phyloP scores from a whole-genome alignment of 495 filamentous ascomycete species.

The Penicillium macrosclerotiorum region DNA sequence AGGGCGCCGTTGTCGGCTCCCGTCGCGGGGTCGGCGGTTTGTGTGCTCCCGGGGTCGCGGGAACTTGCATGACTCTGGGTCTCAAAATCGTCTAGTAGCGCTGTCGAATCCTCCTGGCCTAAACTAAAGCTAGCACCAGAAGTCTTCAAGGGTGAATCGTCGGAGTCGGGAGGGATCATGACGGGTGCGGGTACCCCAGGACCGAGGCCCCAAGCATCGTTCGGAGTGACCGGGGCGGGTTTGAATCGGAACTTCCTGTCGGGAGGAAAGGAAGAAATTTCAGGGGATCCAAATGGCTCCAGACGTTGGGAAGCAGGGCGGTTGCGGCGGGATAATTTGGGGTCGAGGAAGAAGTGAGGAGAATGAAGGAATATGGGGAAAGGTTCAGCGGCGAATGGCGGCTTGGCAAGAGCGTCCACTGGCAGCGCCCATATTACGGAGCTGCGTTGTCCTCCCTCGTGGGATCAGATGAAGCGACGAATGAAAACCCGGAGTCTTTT shows the following conservation, averaged over 20 bases:
- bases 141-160: constrained; percentile 37
- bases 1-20: constrained; percentile 21
- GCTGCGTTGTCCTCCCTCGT: not conserved
- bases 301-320: constrained; percentile 1
- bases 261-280: not conserved
- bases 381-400: constrained; percentile 29
- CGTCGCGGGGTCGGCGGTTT: constrained; percentile 23
- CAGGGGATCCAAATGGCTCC: not conserved
- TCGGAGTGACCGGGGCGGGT: constrained; percentile 19
- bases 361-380: constrained; percentile 38
- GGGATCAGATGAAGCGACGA: not conserved
- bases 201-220: constrained; percentile 40
- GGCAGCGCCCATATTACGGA: constrained; percentile 15
- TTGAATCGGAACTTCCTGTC: constrained; percentile 2
- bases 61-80: constrained; percentile 46
- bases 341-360: constrained; percentile 19
- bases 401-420: constrained; percentile 34
- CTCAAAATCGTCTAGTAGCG: constrained; percentile 39
- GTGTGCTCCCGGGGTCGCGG: constrained; percentile 37
- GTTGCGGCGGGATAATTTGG: constrained; percentile 4
- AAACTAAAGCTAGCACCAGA: constrained; percentile 24
- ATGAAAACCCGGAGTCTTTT: constrained; percentile 1
- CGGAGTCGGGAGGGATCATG: constrained; percentile 44
- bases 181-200: constrained; percentile 44
- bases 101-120: constrained; percentile 30